These are phyloP conservation scores for Ulota crispa DNA, from an alignment of 225 moss, liverwort and hornwort species.

Conservation along the genomic window DNA sequence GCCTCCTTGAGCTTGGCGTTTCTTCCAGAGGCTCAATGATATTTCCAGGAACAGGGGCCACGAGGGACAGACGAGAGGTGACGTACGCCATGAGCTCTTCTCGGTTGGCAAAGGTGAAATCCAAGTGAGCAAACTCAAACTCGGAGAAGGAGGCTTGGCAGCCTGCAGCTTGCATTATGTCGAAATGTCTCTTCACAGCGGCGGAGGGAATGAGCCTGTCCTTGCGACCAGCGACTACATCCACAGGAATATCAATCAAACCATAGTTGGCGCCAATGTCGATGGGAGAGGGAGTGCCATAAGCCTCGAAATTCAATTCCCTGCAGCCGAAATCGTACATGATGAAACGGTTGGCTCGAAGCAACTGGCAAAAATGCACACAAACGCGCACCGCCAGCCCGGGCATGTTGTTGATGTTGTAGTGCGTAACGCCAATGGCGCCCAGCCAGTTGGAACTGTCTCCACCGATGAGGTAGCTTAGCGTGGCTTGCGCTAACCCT, in stretches of 20 bases:
- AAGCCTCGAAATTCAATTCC: slow-evolving; percentile 55
- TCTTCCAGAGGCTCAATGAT: slow-evolving; percentile 43
- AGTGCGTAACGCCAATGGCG: slow-evolving; percentile 80
- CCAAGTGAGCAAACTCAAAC: slow-evolving; percentile 92
- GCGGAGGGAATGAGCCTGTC: slow-evolving; percentile 78
- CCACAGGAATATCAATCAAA: slow-evolving; percentile 75
- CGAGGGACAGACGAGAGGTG: slow-evolving; percentile 72
- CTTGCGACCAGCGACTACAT: slow-evolving; percentile 77
- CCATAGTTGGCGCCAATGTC: slow-evolving; percentile 82
- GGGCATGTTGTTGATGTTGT: slow-evolving; percentile 96
- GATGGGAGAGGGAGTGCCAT: slow-evolving; percentile 61
- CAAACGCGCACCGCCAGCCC: slow-evolving; percentile 74
- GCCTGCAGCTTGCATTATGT: slow-evolving; percentile 53
- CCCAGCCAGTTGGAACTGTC: slow-evolving; percentile 94
- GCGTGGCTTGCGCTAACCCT: slow-evolving; percentile 73
- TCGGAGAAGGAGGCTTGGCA: slow-evolving; percentile 74
- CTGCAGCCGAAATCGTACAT: slow-evolving; percentile 69
- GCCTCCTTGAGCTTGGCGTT: slow-evolving; percentile 35
- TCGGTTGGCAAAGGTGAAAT: slow-evolving; percentile 82
- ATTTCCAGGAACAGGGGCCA: slow-evolving; percentile 34
- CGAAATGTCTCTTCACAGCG: slow-evolving; percentile 69
- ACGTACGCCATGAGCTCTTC: slow-evolving; percentile 89
- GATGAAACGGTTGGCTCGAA: slow-evolving; percentile 52
- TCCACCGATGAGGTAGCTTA: slow-evolving; percentile 73
- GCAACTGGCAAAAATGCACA: slow-evolving; percentile 79